These are phyloP conservation scores for Agastache rugosa DNA, from an alignment of 257 asterid species.

Conservation along the genomic window DNA sequence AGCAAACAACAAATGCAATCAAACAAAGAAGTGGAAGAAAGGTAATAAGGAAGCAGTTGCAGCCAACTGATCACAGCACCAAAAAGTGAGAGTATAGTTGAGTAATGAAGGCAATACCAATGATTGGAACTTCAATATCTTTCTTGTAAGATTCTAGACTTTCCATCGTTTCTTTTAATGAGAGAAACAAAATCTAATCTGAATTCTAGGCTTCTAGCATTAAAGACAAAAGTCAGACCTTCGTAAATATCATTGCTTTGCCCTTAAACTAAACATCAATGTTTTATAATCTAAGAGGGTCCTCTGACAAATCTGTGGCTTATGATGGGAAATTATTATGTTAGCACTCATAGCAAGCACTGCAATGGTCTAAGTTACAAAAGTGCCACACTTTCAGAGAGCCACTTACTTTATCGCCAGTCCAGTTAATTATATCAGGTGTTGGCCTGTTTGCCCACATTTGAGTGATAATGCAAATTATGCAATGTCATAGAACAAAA, in stretches of 20 bases:
- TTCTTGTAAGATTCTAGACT: slow-evolving; percentile 5
- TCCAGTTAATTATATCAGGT: not conserved
- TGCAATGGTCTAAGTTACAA: not conserved
- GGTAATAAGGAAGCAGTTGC: not conserved
- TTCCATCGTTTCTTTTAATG: not conserved
- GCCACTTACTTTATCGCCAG: not conserved
- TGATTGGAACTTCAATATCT: not conserved
- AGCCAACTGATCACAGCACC: not conserved
- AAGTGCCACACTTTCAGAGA: not conserved
- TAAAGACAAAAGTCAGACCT: not conserved
- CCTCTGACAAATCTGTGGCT: not conserved
- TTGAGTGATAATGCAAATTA: not conserved
- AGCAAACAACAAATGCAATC: not conserved
- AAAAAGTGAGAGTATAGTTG: not conserved
- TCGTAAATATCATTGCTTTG: not conserved
- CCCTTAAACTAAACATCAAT: not conserved
- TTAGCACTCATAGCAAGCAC: not conserved
- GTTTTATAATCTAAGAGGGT: slow-evolving; percentile 10
- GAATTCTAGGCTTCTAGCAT: slow-evolving; percentile 9
- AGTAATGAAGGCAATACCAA: not conserved
- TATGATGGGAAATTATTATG: not conserved
- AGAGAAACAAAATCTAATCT: slow-evolving; percentile 18
- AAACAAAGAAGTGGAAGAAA: not conserved
- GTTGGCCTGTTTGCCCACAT: not conserved
- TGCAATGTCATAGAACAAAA: not conserved